A percentile compares a stretch with the other conserved stretches of the same genome.
Evolutionary conservation across 495 filamentous ascomycete genomes (phyloP).

Genomic region (Talaromyces proteolyticus): DNA sequence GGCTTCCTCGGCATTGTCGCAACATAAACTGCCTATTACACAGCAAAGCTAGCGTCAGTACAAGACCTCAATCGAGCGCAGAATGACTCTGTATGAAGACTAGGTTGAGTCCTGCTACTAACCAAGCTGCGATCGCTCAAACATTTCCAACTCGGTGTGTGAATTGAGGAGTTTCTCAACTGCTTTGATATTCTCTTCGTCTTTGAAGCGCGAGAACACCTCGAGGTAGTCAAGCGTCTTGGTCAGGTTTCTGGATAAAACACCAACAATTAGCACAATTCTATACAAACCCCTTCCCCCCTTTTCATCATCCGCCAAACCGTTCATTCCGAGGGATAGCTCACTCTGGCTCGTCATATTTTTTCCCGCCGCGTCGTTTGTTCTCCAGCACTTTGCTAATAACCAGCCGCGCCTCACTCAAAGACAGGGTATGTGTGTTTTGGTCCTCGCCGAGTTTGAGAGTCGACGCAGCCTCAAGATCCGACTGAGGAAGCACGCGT

Average conservation of each 20-base stretch:
- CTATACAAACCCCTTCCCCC: too few relatives aligned
- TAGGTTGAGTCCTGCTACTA: too few relatives aligned
- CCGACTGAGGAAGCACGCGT: conserved; percentile 66
- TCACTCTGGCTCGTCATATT: conserved; percentile 47
- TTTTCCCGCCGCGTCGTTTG: conserved; percentile 38
- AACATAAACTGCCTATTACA: conserved; percentile 73
- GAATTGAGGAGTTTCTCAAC: conserved; percentile 76
- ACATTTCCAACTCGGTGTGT: conserved; percentile 75
- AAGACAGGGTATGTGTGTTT: conserved; percentile 76
- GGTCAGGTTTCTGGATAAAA: conserved; percentile 47
- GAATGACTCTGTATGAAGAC: too few relatives aligned
- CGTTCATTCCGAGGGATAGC: conserved; percentile 4
- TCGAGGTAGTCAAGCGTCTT: conserved; percentile 91
- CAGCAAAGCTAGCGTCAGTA: conserved; percentile 8
- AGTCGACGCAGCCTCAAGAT: conserved; percentile 79
- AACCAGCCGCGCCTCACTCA: conserved; percentile 86
- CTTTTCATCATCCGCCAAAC: too few relatives aligned
- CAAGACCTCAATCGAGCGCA: too few relatives aligned
- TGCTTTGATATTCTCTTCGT: conserved; percentile 87
- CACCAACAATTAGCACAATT: background rate
- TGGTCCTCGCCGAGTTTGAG: conserved; percentile 90
- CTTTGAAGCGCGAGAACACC: conserved; percentile 89
- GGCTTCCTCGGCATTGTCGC: conserved; percentile 88
- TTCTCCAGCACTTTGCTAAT: conserved; percentile 79
- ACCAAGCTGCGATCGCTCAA: conserved; percentile 93